Evolutionary conservation across 306 rosid species (phyloP), one percentile per base, ranked within the genome.

Genomic region (Vigna reflexopilosa): DNA sequence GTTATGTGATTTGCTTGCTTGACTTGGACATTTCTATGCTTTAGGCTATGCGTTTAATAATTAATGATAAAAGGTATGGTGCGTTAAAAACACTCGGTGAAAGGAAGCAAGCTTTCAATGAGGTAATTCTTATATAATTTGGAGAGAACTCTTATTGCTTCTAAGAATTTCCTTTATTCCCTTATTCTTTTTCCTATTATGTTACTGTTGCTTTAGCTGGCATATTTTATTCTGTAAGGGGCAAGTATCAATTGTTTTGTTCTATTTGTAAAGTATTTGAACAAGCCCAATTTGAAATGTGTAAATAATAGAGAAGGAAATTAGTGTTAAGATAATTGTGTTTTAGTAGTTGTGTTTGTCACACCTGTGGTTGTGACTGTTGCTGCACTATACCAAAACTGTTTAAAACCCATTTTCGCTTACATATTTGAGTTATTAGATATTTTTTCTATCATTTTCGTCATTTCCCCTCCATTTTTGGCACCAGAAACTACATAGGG

Each of bases 71-170:
- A 86, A 89, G 96, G 63, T 94, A 94, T 63, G 98, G 94, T 44
- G 91, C 91, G 68, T 77, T 94, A 68, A 94, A 92, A 87, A 81
- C 98, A 70, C 96, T 94, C 7, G 97, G 98, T 78, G 98, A 94
- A 83, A 89, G 96, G 86, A 94, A 94, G 77, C 98, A 94, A 84
- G 98, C 84, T 81, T 94, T 92, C 77, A 94, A 85, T 72, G 98
- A 94, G 98, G 97, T 92, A 86, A 83, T 50, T 70, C 76, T 80
- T 44, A 51, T 65, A 51, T 72, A 73, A 72, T 45, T 77, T 50
- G 73, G 65, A 75, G 42, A 48, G 56, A 28, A 42, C 58, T 38
- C 52, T 70, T 79, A 16, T 26, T 65, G 42, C 26, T 7, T 50
- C 36, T 50, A 71, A 17, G 40, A 16, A 17, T 72, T 5, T 30